Evolutionary conservation across 164 flowering plant species (phyloP).

Genomic region (Umbellularia californica): DNA sequence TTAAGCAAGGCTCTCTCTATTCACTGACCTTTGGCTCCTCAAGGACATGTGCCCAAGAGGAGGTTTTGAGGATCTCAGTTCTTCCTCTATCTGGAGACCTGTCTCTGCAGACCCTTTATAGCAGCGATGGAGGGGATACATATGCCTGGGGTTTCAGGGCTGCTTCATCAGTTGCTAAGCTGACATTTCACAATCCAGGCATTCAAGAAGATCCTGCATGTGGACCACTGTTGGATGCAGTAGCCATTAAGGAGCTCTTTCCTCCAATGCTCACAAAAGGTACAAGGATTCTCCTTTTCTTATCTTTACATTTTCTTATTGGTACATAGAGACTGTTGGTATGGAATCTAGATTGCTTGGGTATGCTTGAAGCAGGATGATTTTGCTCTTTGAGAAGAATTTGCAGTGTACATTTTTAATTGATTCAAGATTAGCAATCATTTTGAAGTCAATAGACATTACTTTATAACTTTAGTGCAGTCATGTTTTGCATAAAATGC

Average conservation of each 20-base stretch:
- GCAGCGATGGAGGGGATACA: slow-evolving; percentile 73
- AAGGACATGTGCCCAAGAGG: slow-evolving; percentile 93
- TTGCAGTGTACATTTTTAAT: too few relatives aligned
- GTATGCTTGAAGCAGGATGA: too few relatives aligned
- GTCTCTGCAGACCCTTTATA: slow-evolving; percentile 75
- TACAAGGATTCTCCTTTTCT: slow-evolving; percentile 13
- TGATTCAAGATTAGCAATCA: too few relatives aligned
- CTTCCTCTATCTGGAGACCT: slow-evolving; percentile 59
- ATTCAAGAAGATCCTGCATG: slow-evolving; percentile 91
- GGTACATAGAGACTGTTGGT: too few relatives aligned
- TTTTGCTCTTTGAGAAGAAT: too few relatives aligned
- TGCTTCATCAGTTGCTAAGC: slow-evolving; percentile 28
- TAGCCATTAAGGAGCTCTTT: slow-evolving; percentile 69
- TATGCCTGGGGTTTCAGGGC: slow-evolving; percentile 79
- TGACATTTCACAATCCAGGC: slow-evolving; percentile 77
- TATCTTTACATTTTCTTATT: background rate
- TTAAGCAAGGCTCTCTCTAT: slow-evolving; percentile 55
- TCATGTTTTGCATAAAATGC: too few relatives aligned
- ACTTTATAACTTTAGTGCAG: too few relatives aligned
- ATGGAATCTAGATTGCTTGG: too few relatives aligned
- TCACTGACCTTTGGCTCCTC: slow-evolving; percentile 87
- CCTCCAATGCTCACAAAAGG: slow-evolving; percentile 64
- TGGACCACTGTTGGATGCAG: slow-evolving; percentile 87
- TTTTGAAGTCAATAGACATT: too few relatives aligned
- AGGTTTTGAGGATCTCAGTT: slow-evolving; percentile 68